Conservation (phyloP, 2,329 filamentous ascomycete genomes). For the Trichophyton simii region DNA sequence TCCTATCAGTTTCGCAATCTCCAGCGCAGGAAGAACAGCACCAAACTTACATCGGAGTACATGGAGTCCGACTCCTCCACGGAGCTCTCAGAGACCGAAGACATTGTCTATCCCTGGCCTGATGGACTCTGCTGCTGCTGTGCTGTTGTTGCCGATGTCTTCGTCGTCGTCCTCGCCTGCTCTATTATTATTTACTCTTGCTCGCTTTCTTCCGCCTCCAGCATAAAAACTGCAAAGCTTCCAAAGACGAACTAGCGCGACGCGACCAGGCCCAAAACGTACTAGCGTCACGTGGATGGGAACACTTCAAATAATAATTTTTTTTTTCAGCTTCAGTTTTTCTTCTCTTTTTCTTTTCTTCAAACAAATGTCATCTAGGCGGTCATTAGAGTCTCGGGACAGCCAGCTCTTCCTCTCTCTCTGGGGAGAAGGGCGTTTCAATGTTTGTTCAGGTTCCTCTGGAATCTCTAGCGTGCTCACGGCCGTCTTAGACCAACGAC, state of each 20-base stretch:
- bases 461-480: constrained; percentile 91
- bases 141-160: not conserved
- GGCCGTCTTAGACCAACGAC: constrained; percentile 77
- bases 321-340: constrained; percentile 11
- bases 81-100: not conserved
- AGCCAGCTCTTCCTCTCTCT: constrained; percentile 39
- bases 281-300: constrained; percentile 19
- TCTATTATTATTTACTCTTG: not conserved
- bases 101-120: not conserved
- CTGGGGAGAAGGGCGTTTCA: constrained; percentile 42
- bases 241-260: constrained; percentile 5
- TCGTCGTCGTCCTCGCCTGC: constrained; percentile 4
- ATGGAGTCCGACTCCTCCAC: constrained; percentile 5
- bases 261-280: constrained; percentile 20
- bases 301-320: not conserved
- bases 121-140: not conserved
- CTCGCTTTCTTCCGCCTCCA: not conserved
- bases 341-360: constrained; percentile 25
- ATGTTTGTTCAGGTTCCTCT: constrained; percentile 79
- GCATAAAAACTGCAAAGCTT: not conserved
- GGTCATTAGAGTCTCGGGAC: constrained; percentile 99
- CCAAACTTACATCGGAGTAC: constrained; percentile 10
- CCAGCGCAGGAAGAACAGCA: constrained; percentile 7
- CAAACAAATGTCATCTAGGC: constrained; percentile 53
- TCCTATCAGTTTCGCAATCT: constrained; percentile 9